A percentile compares a stretch with the other conserved stretches of the same genome.
Evolutionary conservation across 2,329 filamentous ascomycete species (phyloP).

Genomic region (Lasiodiplodia sp.): DNA sequence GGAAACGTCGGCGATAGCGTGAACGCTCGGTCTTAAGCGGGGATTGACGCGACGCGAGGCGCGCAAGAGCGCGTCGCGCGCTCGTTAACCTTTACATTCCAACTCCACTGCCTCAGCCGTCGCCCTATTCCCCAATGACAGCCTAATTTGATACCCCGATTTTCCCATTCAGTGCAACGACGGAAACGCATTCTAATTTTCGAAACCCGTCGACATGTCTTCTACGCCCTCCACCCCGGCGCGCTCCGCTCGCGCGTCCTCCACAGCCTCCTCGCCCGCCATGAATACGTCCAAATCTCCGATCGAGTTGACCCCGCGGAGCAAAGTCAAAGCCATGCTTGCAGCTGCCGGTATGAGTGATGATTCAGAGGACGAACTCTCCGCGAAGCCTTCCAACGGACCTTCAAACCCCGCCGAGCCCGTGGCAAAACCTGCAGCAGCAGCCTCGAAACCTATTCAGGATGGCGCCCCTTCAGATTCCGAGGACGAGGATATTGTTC

Average conservation of each 20-base stretch:
- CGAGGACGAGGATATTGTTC: constrained; percentile 40
- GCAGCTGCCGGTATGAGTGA: constrained; percentile 24
- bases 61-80: neutral
- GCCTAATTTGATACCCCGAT: neutral
- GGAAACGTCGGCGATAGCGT: neutral
- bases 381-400: constrained; percentile 3
- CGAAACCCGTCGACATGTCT: constrained; percentile 10
- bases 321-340: constrained; percentile 29
- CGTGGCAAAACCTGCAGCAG: neutral
- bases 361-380: constrained; percentile 26
- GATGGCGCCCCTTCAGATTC: neutral
- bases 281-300: constrained; percentile 24
- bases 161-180: neutral
- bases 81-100: constrained; percentile 1
- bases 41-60: constrained; percentile 25
- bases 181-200: neutral
- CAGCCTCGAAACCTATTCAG: neutral
- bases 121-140: neutral
- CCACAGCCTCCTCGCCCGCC: constrained; percentile 18
- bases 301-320: constrained; percentile 29
- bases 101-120: neutral
- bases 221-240: constrained; percentile 22
- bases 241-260: constrained; percentile 26
- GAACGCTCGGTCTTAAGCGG: constrained; percentile 20
- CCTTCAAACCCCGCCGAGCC: constrained; percentile 4